These are phyloP conservation scores for Eustoma russellianum DNA, from an alignment of 257 asterid genomes.

Conservation along the genomic window DNA sequence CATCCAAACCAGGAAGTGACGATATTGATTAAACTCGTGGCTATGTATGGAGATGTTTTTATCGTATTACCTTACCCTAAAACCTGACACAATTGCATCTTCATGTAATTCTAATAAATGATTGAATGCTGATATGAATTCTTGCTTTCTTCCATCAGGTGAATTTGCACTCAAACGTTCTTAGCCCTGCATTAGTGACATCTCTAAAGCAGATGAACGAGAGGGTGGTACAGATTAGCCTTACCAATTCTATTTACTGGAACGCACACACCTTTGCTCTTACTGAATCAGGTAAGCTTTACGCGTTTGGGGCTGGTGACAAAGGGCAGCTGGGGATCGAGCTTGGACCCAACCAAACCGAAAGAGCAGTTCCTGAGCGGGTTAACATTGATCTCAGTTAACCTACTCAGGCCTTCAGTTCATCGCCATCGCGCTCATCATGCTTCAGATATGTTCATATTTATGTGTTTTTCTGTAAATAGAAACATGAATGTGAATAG, in stretches of 20 bases:
- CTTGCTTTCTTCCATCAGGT: constrained; percentile 28
- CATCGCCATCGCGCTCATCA: constrained; percentile 2
- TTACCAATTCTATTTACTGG: constrained; percentile 91
- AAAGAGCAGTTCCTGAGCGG: constrained; percentile 70
- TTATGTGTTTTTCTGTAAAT: constrained; percentile 25
- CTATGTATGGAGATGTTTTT: no score
- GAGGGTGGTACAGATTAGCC: constrained; percentile 90
- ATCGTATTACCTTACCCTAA: no score
- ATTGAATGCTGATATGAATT: not conserved
- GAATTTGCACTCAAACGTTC: constrained; percentile 49
- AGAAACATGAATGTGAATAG: constrained; percentile 29
- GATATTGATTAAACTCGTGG: no score
- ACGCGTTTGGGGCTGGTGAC: constrained; percentile 95
- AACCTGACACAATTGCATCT: not conserved
- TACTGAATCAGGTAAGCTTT: constrained; percentile 79
- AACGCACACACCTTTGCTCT: constrained; percentile 95
- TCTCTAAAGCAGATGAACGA: constrained; percentile 71
- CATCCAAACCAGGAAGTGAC: not conserved
- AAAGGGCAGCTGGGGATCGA: constrained; percentile 93
- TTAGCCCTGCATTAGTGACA: constrained; percentile 70
- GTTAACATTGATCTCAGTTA: constrained; percentile 71
- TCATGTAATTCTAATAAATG: not conserved
- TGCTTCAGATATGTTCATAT: constrained; percentile 13
- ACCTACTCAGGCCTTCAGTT: constrained; percentile 4
- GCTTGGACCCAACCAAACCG: constrained; percentile 53